Evolutionary conservation across 2,329 filamentous ascomycete genomes (phyloP), one percentile per base, ranked within the genome.

Genomic region (Exserohilum turcica): DNA sequence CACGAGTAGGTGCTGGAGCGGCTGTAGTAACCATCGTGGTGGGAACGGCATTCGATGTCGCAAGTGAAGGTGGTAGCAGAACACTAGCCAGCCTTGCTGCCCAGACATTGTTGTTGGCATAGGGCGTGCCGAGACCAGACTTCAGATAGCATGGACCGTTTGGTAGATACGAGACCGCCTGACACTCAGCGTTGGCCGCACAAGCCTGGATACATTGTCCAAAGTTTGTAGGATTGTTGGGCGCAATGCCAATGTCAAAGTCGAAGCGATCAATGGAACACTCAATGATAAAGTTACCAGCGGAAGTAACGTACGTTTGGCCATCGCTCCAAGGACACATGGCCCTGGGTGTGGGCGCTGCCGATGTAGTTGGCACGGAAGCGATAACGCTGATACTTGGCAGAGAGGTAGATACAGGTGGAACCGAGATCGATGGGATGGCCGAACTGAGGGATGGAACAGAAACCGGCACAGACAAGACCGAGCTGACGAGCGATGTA

Each of bases 91-190:
- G 18, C 28, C 48, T 59, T 27, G 56, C 56, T 38, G 52, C 56
- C 56, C 56, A 59, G 16, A 59, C 53, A 19, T 19, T 27, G 6
- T 9, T 12, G 31, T 59, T 56, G 10, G 42, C 21, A 9, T 28
- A 38, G n/a, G 56, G 44, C 19, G 33, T 37, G 33, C 56, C 56
- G n/a, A 49, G 10, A n/a, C 39, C 53, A 13, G 10, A 45, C 53
- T 59, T 59, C 12, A 59, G 9, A 19, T 59, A 59, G 35, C 54
- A 57, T 15, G 54, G 54, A 7, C 54, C 58, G 13, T 56, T 57
- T 10, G 58, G 58, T 3, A 51, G 15, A 39, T 59, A 61, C 4
- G 56, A 52, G 12, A 57, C 56, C 10, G 33, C 50, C 16, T 46
- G 37, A 35, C 58, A 61, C 7, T 21, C n/a, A 5, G 44, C 12